A percentile compares a stretch with the other conserved stretches of the same genome.
phyloP scores from a whole-genome alignment of 441 rosid species.

The Gossypium gossypioides region DNA sequence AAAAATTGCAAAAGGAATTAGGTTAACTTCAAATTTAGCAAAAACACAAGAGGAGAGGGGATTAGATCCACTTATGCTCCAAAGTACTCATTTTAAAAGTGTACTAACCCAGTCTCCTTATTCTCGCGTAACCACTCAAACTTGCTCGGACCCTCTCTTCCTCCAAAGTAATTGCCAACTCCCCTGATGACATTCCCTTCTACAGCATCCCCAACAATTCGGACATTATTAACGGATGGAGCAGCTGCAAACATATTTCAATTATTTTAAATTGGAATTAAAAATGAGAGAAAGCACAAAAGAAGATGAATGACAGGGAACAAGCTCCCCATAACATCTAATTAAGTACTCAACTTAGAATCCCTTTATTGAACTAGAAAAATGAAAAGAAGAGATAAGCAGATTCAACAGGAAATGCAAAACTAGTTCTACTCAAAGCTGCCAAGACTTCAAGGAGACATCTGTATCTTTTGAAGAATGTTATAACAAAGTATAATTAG shows the following conservation, averaged over 20 bases:
- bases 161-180: slow-evolving; percentile 89
- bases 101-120: slow-evolving; percentile 70
- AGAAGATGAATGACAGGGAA: neutral
- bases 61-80: neutral
- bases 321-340: neutral
- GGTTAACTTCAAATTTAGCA: neutral
- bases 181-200: slow-evolving; percentile 80
- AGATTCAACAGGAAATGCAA: neutral
- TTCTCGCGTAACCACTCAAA: slow-evolving; percentile 83
- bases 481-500: neutral
- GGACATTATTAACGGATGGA: slow-evolving; percentile 77
- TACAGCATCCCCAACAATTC: slow-evolving; percentile 70
- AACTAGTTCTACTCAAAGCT: neutral
- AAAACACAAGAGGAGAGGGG: neutral
- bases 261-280: slow-evolving; percentile 12
- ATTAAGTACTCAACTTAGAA: neutral
- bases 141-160: slow-evolving; percentile 97
- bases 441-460: neutral
- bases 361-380: neutral
- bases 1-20: neutral
- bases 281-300: neutral
- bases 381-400: neutral
- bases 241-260: slow-evolving; percentile 57
- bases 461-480: neutral
- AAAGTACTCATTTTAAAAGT: neutral